These are phyloP conservation scores for Fusarium cicatricum DNA, from an alignment of 2,329 filamentous ascomycete genomes.

Conservation along the genomic window DNA sequence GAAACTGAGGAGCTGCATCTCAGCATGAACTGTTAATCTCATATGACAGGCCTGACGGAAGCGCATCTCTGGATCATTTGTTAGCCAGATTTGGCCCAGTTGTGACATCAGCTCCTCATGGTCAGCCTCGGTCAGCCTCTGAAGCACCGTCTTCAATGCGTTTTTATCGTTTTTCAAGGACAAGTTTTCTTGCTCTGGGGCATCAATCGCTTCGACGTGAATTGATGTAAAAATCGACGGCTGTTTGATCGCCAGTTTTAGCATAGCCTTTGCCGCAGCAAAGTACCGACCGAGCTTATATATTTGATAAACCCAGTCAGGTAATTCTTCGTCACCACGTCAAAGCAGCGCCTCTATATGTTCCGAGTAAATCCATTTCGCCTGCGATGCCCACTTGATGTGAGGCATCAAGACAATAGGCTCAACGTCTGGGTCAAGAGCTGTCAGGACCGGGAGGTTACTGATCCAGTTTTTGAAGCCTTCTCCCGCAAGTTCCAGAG, in stretches of 20 bases:
- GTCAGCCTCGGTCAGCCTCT: too few species aligned
- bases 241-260: constrained; percentile 40
- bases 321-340: background rate
- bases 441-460: background rate
- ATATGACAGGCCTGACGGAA: constrained; percentile 34
- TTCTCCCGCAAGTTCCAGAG: background rate
- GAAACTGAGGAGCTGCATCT: constrained; percentile 45
- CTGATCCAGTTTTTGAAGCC: constrained; percentile 4
- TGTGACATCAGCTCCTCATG: constrained; percentile 34
- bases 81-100: background rate
- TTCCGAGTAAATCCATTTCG: constrained; percentile 37
- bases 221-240: constrained; percentile 36
- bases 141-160: too few species aligned
- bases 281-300: constrained; percentile 44
- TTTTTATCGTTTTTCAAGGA: background rate
- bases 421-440: background rate
- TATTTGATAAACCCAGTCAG: constrained; percentile 21
- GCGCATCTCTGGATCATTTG: background rate
- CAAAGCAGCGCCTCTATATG: constrained; percentile 28
- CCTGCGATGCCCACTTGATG: constrained; percentile 40
- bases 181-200: constrained; percentile 14
- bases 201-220: constrained; percentile 20
- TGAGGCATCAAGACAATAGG: background rate
- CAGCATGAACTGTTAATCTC: constrained; percentile 42
- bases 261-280: constrained; percentile 39